A percentile compares a stretch with the other conserved stretches of the same genome.
Evolutionary conservation across 2,329 filamentous ascomycete genomes (phyloP).

Genomic region (Aspergillus novofumigatus): DNA sequence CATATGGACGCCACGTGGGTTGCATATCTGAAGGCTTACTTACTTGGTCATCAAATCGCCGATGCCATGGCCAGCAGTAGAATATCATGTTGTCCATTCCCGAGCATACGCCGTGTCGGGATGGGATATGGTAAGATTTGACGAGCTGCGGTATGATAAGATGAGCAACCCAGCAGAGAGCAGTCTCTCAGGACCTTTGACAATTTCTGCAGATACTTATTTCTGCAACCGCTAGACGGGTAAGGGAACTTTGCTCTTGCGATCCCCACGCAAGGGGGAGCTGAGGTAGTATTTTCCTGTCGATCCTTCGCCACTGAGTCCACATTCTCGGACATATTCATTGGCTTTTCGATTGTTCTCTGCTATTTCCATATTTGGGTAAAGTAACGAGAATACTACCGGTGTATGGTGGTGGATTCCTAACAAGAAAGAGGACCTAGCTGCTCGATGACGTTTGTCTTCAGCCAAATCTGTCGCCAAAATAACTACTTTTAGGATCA

Average conservation of each 20-base stretch:
- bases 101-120: neutral
- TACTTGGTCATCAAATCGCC: neutral
- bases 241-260: neutral
- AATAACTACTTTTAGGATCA: neutral
- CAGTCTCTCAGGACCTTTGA: neutral
- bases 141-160: neutral
- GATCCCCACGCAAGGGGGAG: neutral
- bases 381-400: neutral
- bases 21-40: neutral
- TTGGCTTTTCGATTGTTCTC: neutral
- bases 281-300: neutral
- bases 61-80: neutral
- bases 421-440: neutral
- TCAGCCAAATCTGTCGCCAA: too few species aligned
- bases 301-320: neutral
- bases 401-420: neutral
- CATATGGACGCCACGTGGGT: conserved; percentile 24
- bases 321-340: neutral
- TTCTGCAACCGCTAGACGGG: neutral
- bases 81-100: neutral
- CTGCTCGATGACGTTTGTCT: too few species aligned
- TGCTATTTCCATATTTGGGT: neutral
- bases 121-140: neutral
- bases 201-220: neutral
- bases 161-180: neutral